phyloP scores from a whole-genome alignment of 805 yeast genomes.

The Jamesozyma rosinii region DNA sequence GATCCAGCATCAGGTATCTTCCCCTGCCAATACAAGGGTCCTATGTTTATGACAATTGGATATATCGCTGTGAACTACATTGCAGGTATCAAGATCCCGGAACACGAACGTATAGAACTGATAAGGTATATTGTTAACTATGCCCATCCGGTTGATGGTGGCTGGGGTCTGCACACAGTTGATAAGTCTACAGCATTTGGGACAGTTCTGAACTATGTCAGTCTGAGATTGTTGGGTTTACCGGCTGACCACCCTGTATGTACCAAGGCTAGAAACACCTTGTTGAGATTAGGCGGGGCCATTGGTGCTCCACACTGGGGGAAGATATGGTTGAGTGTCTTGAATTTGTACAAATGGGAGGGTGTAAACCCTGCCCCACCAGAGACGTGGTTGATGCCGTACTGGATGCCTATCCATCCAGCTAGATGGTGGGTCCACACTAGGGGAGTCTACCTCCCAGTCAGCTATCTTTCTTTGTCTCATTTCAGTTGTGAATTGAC shows the following conservation, averaged over 20 bases:
- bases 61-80: conserved; percentile 67
- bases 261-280: conserved; percentile 60
- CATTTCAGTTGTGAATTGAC: conserved; percentile 48
- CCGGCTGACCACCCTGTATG: conserved; percentile 67
- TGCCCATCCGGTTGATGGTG: conserved; percentile 98
- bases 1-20: conserved; percentile 71
- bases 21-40: conserved; percentile 92
- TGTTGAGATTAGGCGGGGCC: conserved; percentile 79
- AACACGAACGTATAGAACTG: conserved; percentile 56
- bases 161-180: conserved; percentile 92
- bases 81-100: conserved; percentile 59
- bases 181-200: conserved; percentile 96
- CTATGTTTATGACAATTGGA: conserved; percentile 94
- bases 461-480: conserved; percentile 68
- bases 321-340: conserved; percentile 74
- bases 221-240: conserved; percentile 73
- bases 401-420: conserved; percentile 76
- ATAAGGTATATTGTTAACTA: conserved; percentile 81
- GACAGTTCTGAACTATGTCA: conserved; percentile 77
- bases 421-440: conserved; percentile 99
- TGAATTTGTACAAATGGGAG: conserved; percentile 83
- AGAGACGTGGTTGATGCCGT: conserved; percentile 84
- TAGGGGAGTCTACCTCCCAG: conserved; percentile 77
- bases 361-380: conserved; percentile 99
- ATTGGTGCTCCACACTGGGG: conserved; percentile 95